These are phyloP conservation scores for Aspergillus intermedius DNA, from an alignment of 2,329 filamentous ascomycete species.

Conservation along the genomic window DNA sequence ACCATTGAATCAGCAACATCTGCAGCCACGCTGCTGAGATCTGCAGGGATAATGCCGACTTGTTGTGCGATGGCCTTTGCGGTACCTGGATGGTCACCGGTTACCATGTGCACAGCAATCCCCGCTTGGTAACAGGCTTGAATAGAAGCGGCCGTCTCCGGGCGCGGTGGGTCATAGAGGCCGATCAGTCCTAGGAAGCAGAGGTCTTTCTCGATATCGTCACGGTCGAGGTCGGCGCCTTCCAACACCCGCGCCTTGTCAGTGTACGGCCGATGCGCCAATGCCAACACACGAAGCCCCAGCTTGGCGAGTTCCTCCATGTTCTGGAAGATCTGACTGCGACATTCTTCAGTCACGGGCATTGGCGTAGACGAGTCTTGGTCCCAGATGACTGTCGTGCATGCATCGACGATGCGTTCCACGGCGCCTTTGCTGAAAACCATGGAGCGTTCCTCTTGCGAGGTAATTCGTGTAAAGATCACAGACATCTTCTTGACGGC, in stretches of 20 bases:
- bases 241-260: constrained; percentile 1
- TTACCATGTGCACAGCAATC: constrained; percentile 77
- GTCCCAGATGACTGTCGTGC: constrained; percentile 46
- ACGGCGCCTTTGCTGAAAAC: constrained; percentile 51
- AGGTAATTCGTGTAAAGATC: constrained; percentile 44
- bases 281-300: constrained; percentile 62
- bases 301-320: constrained; percentile 62
- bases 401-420: constrained; percentile 60
- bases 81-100: constrained; percentile 73
- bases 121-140: constrained; percentile 64
- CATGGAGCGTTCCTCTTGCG: constrained; percentile 21
- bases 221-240: constrained; percentile 40
- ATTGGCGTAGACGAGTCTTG: constrained; percentile 38
- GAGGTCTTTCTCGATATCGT: constrained; percentile 60
- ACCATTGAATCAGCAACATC: constrained; percentile 62
- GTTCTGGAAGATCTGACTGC: constrained; percentile 56
- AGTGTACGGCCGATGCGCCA: constrained; percentile 45
- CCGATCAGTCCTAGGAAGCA: constrained; percentile 74
- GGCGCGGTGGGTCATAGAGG: constrained; percentile 78
- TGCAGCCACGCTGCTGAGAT: constrained; percentile 54
- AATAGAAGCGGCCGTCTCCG: constrained; percentile 69
- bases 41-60: constrained; percentile 66
- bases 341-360: constrained; percentile 36
- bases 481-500: constrained; percentile 72
- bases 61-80: constrained; percentile 71